Evolutionary conservation across 176 grass and related monocot species (phyloP), one percentile per base, ranked within the genome.

Genomic region (Hordeum vulgare): DNA sequence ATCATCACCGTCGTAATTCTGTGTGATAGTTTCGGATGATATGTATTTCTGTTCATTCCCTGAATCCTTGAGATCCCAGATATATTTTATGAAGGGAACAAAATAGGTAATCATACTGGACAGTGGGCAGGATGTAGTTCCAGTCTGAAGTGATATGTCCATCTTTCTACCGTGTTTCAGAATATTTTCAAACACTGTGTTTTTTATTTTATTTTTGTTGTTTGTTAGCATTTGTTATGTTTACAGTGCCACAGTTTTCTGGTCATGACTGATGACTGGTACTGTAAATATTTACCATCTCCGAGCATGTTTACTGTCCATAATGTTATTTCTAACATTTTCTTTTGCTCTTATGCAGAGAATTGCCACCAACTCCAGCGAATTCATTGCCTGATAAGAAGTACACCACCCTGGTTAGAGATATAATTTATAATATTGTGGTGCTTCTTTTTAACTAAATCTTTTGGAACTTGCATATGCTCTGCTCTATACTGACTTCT

Each of bases 371-470:
- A 67, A 20, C 65, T 79, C 80, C 85, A 78, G 18, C 66, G 57
- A 93, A 90, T 88, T 77, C 80, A 86, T 73, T 81, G 51, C 78
- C 89, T 88, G 71, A 81, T 37, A 95, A 90, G 92, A 94, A 93
- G 54, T 98, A 90, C 59, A 91, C 11, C 61, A 91, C 74, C 81
- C 80, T 93, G 93, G 96, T 98, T 54, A 94, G 92, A 61, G 29
- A 45, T 63, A 80, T 23, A 66, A 24, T 81, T 88, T 51, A 42
- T 35, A 78, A 49, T 83, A 64, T 66, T 60, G 21, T 25, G 71
- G 28, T 84, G 4, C 57, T 87, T 54, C 77, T 71, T 71, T 13
- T 67, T 10, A 66, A 28, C 15, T 76, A 41, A 17, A 42, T 77
- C 7, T 37, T 11, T 54, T 78, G 21, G 1, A 61, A 69, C 24